A percentile compares a stretch with the other conserved stretches of the same genome.
Evolutionary conservation across 148 eudicot genomes (phyloP).

Genomic region (Spergularia bocconei): DNA sequence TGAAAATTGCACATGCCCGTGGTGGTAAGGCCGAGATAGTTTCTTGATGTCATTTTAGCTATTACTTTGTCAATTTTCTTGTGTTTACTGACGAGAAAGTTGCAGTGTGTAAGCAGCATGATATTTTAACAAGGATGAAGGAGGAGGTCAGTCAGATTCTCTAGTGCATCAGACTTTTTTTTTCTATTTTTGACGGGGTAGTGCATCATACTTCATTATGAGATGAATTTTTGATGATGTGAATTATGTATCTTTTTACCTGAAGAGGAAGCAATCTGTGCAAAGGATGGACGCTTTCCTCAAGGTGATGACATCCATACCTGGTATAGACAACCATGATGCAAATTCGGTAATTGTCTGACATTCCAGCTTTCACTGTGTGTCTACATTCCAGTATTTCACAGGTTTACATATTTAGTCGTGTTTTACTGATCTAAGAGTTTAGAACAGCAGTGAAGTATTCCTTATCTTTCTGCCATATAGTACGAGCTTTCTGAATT

Average conservation of each 20-base stretch:
- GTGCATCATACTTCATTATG: conserved; percentile 9
- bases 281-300: conserved; percentile 75
- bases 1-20: conserved; percentile 88
- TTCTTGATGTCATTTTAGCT: conserved; percentile 7
- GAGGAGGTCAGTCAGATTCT: conserved; percentile 56
- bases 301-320: conserved; percentile 79
- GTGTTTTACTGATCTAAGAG: not conserved
- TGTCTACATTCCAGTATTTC: not conserved
- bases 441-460: not conserved
- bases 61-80: not conserved
- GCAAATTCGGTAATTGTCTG: conserved; percentile 67
- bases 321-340: conserved; percentile 85
- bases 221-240: not conserved
- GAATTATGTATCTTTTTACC: conserved; percentile 8
- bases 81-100: conserved; percentile 5
- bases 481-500: not conserved
- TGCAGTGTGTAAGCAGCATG: conserved; percentile 84
- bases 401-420: not conserved
- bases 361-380: not conserved
- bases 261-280: conserved; percentile 74
- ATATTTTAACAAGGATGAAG: conserved; percentile 65
- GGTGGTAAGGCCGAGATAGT: conserved; percentile 50
- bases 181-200: not conserved
- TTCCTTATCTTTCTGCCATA: not conserved
- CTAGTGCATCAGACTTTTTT: conserved; percentile 11